Percentiles rank a stretch among this genome's conserved stretches.
These are phyloP conservation scores for Parachaetomium inaequale DNA, from an alignment of 495 filamentous ascomycete species.

Conservation along the genomic window DNA sequence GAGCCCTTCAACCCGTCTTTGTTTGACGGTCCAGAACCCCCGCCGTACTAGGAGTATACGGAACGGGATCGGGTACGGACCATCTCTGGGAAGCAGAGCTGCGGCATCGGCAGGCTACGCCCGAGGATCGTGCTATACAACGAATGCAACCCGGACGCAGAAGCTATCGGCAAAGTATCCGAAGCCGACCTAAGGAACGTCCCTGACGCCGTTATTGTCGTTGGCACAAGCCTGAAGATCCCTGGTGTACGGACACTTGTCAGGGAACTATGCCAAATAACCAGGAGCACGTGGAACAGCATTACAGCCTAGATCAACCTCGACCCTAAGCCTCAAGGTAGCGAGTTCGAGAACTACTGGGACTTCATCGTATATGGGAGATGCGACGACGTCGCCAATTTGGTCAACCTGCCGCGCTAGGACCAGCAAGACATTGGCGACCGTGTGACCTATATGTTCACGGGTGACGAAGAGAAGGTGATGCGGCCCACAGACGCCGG, in stretches of 20 bases:
- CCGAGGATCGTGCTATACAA: conserved; percentile 97
- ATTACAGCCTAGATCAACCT: conserved; percentile 93
- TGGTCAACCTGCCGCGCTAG: conserved; percentile 71
- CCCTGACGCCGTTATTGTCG: conserved; percentile 89
- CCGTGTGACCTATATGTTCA: conserved; percentile 34
- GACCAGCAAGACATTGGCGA: conserved; percentile 55
- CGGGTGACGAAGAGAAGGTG: conserved; percentile 42
- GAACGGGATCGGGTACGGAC: conserved; percentile 72
- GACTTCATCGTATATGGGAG: conserved; percentile 83
- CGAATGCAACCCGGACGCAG: conserved; percentile 92
- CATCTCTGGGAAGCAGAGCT: conserved; percentile 81
- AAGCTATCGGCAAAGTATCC: conserved; percentile 89
- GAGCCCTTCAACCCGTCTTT: conserved; percentile 70
- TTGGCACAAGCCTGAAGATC: conserved; percentile 92
- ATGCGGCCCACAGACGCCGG: conserved; percentile 29
- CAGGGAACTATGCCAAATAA: conserved; percentile 82
- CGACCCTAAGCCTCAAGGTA: conserved; percentile 71
- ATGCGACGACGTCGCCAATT: conserved; percentile 80
- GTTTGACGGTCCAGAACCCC: conserved; percentile 80
- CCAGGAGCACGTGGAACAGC: conserved; percentile 77
- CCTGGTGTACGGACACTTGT: conserved; percentile 87
- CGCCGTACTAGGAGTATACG: conserved; percentile 71
- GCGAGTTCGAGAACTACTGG: conserved; percentile 87
- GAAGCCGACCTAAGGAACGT: conserved; percentile 75
- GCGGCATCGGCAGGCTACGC: conserved; percentile 85